Evolutionary conservation across 208 protist genomes (phyloP).

Genomic region (Strigomonas galati): DNA sequence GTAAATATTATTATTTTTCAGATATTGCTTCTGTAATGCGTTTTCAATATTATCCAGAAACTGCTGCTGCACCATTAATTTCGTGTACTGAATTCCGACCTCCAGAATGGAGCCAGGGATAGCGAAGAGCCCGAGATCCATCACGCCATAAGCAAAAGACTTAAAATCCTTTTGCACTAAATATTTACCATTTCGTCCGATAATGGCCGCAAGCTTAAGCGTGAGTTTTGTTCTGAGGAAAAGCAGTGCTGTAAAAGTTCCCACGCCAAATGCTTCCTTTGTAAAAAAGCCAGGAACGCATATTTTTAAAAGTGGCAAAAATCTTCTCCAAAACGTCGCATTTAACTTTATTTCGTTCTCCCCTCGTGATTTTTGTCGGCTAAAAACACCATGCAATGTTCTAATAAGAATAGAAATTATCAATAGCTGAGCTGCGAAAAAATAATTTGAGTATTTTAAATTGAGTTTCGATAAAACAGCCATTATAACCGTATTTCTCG

Average conservation of each 20-base stretch:
- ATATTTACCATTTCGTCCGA: conserved; percentile 46
- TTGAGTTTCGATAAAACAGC: neutral
- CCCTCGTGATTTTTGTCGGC: neutral
- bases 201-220: conserved; percentile 46
- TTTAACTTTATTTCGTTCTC: conserved; percentile 31
- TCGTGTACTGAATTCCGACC: conserved; percentile 65
- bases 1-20: conserved; percentile 54
- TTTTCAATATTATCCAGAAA: conserved; percentile 65
- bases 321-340: conserved; percentile 43
- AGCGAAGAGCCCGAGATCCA: conserved; percentile 56
- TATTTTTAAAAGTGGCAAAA: conserved; percentile 54
- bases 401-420: neutral
- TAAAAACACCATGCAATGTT: neutral
- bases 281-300: conserved; percentile 58
- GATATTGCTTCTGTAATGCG: conserved; percentile 64
- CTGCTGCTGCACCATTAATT: conserved; percentile 56
- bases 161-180: conserved; percentile 63
- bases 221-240: conserved; percentile 57
- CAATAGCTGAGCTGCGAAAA: too few relatives aligned
- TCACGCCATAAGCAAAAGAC: conserved; percentile 57
- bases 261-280: conserved; percentile 38
- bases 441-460: too few relatives aligned
- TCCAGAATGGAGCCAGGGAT: conserved; percentile 66
- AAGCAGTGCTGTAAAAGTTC: conserved; percentile 45
- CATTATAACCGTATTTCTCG: neutral